Evolutionary conservation across 257 asterid genomes (phyloP), one percentile per base, ranked within the genome.

Genomic region (Nicotiana sylvestris): DNA sequence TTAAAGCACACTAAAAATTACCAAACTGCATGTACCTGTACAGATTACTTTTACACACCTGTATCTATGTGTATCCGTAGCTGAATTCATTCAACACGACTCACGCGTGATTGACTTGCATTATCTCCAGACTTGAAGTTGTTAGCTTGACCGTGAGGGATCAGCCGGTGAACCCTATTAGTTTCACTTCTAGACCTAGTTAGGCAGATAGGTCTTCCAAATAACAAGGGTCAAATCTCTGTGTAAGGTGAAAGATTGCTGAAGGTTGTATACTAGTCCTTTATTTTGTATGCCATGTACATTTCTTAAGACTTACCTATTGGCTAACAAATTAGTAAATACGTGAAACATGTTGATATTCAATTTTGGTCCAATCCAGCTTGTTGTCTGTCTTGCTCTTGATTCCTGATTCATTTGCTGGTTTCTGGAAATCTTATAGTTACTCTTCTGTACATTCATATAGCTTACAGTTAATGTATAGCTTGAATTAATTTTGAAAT

Each of bases 111-210:
- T 35, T 35, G 39, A 35, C 39, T 35, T 35, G 39, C 39, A 35
- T 35, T 35, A 35, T 33, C 56, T 84, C 98, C 5, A 93, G 95
- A 64, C 98, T 97, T 4, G 98, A 94, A 80, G 83, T 96, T 80
- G 93, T 93, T 49, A 93, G 95, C 84, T 93, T 96, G 57, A 68
- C 87, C 17, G 98, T 93, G 18, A 91, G 91, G 88, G 97, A 92
- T 88, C 90, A 91, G 32, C 96, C 94, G 2, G 81, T 92, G 88
- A 84, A 39, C 60, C 89, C 97, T 1, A 96, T 91, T 33, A 90
- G 96, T 56, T 95, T 94, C 86, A 79, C 91, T 77, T 92, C 98
- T 16, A 85, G 87, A 58, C 81, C 92, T 27, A 90, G 65, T 35
- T 90, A 90, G 81, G 72, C 86, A 3, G 97, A 90, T 79, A 85